A percentile compares a stretch with the other conserved stretches of the same genome.
Evolutionary conservation across 2,329 filamentous ascomycete species (phyloP).

Genomic region (Herpotrichia juniperi): DNA sequence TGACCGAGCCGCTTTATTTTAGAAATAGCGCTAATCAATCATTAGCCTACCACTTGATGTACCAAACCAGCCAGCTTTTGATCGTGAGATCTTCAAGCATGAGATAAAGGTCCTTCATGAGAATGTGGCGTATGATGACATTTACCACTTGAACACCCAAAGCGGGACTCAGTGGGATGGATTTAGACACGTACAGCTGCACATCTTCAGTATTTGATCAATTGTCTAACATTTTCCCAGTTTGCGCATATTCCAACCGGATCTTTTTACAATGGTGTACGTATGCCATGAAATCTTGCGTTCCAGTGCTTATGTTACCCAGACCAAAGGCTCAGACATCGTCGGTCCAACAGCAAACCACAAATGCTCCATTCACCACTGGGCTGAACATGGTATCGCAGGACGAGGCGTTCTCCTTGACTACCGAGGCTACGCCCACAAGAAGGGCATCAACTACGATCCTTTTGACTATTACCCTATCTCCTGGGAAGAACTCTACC

Average conservation of each 20-base stretch:
- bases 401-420: constrained; percentile 31
- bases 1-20: constrained; percentile 9
- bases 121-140: constrained; percentile 26
- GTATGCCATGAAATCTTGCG: neutral
- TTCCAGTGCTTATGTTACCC: neutral
- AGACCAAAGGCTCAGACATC: constrained; percentile 50
- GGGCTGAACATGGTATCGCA: constrained; percentile 27
- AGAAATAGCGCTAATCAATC: constrained; percentile 9
- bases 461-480: constrained; percentile 48
- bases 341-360: constrained; percentile 47
- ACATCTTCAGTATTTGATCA: too few relatives aligned
- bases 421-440: constrained; percentile 21
- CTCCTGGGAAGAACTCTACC: constrained; percentile 57
- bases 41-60: constrained; percentile 58
- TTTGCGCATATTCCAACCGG: constrained; percentile 48
- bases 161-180: constrained; percentile 62
- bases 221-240: constrained; percentile 6
- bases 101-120: constrained; percentile 55
- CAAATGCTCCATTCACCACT: constrained; percentile 53
- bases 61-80: constrained; percentile 60
- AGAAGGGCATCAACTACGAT: constrained; percentile 24
- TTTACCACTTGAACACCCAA: constrained; percentile 62
- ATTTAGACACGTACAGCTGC: constrained; percentile 7
- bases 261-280: constrained; percentile 50
- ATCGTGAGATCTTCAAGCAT: constrained; percentile 60